A percentile compares a stretch with the other conserved stretches of the same genome.
phyloP scores from a whole-genome alignment of 352 stramenopile genomes.

The Globisporangium cylindrosporum region DNA sequence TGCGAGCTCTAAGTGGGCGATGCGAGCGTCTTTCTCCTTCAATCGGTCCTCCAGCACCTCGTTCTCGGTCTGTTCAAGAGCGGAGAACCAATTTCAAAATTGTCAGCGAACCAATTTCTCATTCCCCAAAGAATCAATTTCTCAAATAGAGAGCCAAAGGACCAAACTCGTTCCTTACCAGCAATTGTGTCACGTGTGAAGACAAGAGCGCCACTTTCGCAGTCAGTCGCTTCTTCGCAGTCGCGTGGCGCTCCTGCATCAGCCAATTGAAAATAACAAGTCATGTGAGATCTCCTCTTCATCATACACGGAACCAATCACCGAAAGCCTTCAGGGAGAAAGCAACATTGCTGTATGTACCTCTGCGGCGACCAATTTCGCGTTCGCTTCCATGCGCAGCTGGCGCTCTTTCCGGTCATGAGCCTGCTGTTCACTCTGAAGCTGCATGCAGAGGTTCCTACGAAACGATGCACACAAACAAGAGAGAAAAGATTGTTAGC shows the following conservation, averaged over 20 bases:
- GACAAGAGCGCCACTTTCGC: conserved; percentile 25
- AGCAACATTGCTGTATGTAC: conserved; percentile 1
- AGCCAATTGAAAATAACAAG: background rate
- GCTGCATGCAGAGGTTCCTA: conserved; percentile 40
- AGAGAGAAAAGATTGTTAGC: no score
- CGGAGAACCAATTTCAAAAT: conserved; percentile 1
- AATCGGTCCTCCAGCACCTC: conserved; percentile 36
- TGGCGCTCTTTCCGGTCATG: conserved; percentile 47
- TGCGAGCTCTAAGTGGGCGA: conserved; percentile 53
- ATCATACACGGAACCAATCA: no score
- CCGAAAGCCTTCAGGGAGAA: background rate
- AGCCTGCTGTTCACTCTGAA: conserved; percentile 35
- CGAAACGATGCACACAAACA: conserved; percentile 7
- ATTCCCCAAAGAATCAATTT: background rate
- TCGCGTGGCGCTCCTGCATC: conserved; percentile 34
- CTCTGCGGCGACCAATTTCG: conserved; percentile 42
- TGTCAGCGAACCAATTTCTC: background rate
- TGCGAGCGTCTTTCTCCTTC: conserved; percentile 37
- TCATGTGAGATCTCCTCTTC: background rate
- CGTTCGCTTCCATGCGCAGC: conserved; percentile 39
- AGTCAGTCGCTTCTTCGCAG: conserved; percentile 38
- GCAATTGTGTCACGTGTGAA: conserved; percentile 37
- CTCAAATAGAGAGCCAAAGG: background rate
- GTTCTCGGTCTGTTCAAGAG: conserved; percentile 29
- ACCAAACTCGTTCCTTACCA: conserved; percentile 16